These are phyloP conservation scores for Aspergillus transmontanensis DNA, from an alignment of 2,329 filamentous ascomycete species.

Conservation along the genomic window DNA sequence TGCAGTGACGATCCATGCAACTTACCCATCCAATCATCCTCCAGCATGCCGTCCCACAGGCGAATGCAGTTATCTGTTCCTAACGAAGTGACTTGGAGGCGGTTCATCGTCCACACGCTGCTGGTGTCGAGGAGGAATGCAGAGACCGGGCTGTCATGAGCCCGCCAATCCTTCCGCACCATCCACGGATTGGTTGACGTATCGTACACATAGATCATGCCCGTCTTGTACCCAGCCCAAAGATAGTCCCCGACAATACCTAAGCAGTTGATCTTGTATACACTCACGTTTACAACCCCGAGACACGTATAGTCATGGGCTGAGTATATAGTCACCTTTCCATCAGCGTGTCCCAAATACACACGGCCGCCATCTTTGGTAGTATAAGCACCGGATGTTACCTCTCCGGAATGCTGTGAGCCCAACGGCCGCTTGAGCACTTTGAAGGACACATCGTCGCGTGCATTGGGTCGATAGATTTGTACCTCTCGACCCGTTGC, in stretches of 20 bases:
- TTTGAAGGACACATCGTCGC: constrained; percentile 72
- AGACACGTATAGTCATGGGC: constrained; percentile 74
- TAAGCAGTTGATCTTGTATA: constrained; percentile 92
- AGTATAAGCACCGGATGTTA: constrained; percentile 79
- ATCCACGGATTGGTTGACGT: constrained; percentile 79
- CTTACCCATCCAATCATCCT: constrained; percentile 86
- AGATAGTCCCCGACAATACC: constrained; percentile 78
- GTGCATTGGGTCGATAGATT: constrained; percentile 73
- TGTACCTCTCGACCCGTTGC: constrained; percentile 84
- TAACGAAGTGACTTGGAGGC: constrained; percentile 80
- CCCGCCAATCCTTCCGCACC: constrained; percentile 92
- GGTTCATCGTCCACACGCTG: constrained; percentile 81
- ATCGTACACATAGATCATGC: constrained; percentile 92
- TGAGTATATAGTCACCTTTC: constrained; percentile 93
- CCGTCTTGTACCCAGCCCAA: constrained; percentile 94
- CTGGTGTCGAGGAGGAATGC: constrained; percentile 77
- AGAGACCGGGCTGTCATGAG: constrained; percentile 80
- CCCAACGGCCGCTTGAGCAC: constrained; percentile 71
- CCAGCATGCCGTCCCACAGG: constrained; percentile 88
- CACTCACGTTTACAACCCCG: constrained; percentile 80
- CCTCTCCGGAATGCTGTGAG: constrained; percentile 76
- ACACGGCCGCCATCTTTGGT: constrained; percentile 75
- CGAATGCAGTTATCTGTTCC: constrained; percentile 84
- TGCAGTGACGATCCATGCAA: constrained; percentile 10
- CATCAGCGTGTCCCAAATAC: constrained; percentile 89